These are phyloP conservation scores for Dactylis glomerata DNA, from an alignment of 176 grass and related monocot species.

Conservation along the genomic window DNA sequence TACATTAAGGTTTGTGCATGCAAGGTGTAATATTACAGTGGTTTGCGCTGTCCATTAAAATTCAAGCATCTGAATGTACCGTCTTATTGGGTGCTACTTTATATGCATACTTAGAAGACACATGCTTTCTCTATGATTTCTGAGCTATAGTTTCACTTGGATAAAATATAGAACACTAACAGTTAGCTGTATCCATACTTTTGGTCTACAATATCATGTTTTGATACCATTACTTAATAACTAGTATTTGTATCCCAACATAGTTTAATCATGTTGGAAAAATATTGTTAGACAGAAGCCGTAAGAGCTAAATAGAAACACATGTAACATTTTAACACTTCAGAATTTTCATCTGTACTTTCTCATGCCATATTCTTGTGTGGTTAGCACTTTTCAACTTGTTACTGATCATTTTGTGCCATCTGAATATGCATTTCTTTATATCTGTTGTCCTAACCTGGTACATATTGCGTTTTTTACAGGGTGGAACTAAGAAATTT, in stretches of 20 bases:
- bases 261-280: background rate
- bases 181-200: background rate
- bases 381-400: background rate
- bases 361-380: background rate
- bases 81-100: background rate
- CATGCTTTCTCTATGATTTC: background rate
- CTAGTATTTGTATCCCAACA: background rate
- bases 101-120: background rate
- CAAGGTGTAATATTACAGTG: background rate
- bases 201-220: background rate
- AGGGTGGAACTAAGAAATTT: conserved; percentile 81
- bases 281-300: background rate
- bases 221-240: background rate
- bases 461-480: background rate
- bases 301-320: background rate
- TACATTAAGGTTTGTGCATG: conserved; percentile 62
- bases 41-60: background rate
- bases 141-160: background rate
- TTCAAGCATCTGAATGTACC: background rate
- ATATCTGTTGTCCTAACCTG: background rate
- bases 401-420: background rate
- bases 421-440: background rate
- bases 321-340: background rate
- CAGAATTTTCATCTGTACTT: background rate
- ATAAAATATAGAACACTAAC: background rate